These are phyloP conservation scores for Caloboletus firmus DNA, from an alignment of 1,284 basidiomycete species.

Conservation along the genomic window DNA sequence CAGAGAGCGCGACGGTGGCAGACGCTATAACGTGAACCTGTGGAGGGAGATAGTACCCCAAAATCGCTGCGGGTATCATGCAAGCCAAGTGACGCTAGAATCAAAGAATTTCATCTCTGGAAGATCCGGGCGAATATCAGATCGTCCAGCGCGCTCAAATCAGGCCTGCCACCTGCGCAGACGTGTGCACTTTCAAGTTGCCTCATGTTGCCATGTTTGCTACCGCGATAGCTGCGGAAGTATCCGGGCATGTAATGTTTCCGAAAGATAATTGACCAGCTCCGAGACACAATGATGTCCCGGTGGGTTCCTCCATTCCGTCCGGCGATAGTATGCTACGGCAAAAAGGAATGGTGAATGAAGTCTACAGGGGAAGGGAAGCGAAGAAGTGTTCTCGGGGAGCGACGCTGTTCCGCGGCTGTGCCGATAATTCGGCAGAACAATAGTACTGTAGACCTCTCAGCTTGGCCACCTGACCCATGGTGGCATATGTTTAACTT, in stretches of 20 bases:
- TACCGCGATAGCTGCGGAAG: slow-evolving; percentile 2
- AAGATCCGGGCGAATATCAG: slow-evolving; percentile 17
- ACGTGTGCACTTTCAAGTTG: too few species aligned
- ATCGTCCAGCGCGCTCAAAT: slow-evolving; percentile 1
- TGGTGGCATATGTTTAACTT: not conserved
- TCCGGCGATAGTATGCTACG: not conserved
- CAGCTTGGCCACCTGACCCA: not conserved
- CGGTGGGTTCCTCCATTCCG: slow-evolving; percentile 1
- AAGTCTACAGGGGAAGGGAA: not conserved
- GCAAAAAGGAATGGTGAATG: not conserved
- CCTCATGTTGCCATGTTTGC: too few species aligned
- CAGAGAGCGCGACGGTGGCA: not conserved
- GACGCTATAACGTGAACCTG: not conserved
- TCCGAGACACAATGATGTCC: not conserved
- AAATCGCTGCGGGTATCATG: not conserved
- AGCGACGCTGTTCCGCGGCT: slow-evolving; percentile 2
- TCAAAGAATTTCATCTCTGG: not conserved
- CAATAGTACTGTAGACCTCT: not conserved
- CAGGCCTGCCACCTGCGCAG: slow-evolving; percentile 9
- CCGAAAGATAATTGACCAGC: not conserved
- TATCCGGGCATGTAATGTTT: slow-evolving; percentile 5
- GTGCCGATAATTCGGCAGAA: not conserved
- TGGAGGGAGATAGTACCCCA: slow-evolving; percentile 1
- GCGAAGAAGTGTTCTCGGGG: not conserved
- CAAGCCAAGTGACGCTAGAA: slow-evolving; percentile 2